phyloP scores from a whole-genome alignment of 2,329 filamentous ascomycete genomes.

The Zalaria sp. region DNA sequence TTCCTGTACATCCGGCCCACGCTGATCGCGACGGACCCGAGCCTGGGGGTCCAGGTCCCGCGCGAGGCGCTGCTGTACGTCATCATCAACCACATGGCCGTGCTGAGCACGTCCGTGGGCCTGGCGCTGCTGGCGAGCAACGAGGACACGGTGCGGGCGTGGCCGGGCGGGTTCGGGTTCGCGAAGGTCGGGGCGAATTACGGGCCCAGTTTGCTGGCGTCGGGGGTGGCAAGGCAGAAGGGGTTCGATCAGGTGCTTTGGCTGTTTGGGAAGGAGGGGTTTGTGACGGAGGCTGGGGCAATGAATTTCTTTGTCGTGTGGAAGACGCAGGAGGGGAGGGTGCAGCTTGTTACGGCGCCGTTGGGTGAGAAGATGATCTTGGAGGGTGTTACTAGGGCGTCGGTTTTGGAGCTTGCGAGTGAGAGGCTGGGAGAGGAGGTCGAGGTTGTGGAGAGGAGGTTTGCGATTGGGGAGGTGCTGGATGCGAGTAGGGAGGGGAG shows the following conservation, averaged over 20 bases:
- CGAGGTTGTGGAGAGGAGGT: slow-evolving; percentile 10
- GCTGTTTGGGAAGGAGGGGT: slow-evolving; percentile 65
- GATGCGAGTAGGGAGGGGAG: slow-evolving; percentile 45
- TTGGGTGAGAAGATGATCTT: slow-evolving; percentile 73
- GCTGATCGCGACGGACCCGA: slow-evolving; percentile 68
- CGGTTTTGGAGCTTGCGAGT: slow-evolving; percentile 58
- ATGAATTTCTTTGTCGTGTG: slow-evolving; percentile 86
- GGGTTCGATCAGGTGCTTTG: slow-evolving; percentile 90
- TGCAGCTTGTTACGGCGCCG: slow-evolving; percentile 69
- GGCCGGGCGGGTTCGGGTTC: slow-evolving; percentile 85
- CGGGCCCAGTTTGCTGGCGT: slow-evolving; percentile 67
- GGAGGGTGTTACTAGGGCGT: slow-evolving; percentile 75
- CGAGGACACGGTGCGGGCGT: slow-evolving; percentile 76
- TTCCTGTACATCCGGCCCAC: slow-evolving; percentile 64
- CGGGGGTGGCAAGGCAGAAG: slow-evolving; percentile 53
- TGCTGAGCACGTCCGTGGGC: slow-evolving; percentile 8
- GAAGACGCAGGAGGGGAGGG: slow-evolving; percentile 48
- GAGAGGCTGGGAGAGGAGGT: slow-evolving; percentile 37
- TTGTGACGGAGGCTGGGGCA: slow-evolving; percentile 82
- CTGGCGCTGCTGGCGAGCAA: slow-evolving; percentile 64
- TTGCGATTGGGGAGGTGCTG: slow-evolving; percentile 7
- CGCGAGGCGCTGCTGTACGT: slow-evolving; percentile 81
- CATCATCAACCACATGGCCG: slow-evolving; percentile 41
- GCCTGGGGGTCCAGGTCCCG: slow-evolving; percentile 69
- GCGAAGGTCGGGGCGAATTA: slow-evolving; percentile 93